These are phyloP conservation scores for Epichloe sp. DNA, from an alignment of 2,329 filamentous ascomycete species.

Conservation along the genomic window DNA sequence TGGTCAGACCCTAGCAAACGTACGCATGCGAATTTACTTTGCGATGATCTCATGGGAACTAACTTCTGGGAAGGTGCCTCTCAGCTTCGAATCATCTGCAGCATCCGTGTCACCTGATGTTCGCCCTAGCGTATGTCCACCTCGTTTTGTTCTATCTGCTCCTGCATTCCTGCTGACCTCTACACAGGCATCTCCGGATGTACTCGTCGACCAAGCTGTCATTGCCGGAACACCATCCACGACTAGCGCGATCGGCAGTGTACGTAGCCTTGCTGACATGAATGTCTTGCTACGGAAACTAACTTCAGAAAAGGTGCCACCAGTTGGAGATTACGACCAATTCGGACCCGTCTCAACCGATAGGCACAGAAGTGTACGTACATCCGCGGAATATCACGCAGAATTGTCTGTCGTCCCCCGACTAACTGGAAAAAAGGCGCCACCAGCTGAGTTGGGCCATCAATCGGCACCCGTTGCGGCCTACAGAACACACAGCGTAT, in stretches of 20 bases:
- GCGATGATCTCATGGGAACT: constrained; percentile 4
- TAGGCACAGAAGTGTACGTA: not conserved
- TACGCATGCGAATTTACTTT: constrained; percentile 5
- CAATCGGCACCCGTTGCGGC: not conserved
- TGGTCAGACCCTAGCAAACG: constrained; percentile 4
- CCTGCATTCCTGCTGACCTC: not conserved
- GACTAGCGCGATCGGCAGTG: not conserved
- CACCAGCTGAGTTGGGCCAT: not conserved
- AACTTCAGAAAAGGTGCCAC: constrained; percentile 9
- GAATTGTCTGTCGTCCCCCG: not conserved
- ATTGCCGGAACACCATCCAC: not conserved
- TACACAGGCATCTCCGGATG: not conserved
- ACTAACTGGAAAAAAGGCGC: constrained; percentile 9
- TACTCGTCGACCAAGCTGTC: not conserved
- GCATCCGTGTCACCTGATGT: constrained; percentile 6
- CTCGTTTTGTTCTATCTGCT: not conserved
- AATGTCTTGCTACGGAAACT: constrained; percentile 1
- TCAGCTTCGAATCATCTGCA: constrained; percentile 4
- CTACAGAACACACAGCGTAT: not conserved
- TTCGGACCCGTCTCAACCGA: not conserved
- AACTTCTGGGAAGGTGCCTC: constrained; percentile 10
- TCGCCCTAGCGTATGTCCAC: constrained; percentile 8
- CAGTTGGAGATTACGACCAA: not conserved
- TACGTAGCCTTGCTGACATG: constrained; percentile 4
- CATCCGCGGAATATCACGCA: not conserved